Evolutionary conservation across 2,329 filamentous ascomycete genomes (phyloP).

Genomic region (Dendryphion nanum): DNA sequence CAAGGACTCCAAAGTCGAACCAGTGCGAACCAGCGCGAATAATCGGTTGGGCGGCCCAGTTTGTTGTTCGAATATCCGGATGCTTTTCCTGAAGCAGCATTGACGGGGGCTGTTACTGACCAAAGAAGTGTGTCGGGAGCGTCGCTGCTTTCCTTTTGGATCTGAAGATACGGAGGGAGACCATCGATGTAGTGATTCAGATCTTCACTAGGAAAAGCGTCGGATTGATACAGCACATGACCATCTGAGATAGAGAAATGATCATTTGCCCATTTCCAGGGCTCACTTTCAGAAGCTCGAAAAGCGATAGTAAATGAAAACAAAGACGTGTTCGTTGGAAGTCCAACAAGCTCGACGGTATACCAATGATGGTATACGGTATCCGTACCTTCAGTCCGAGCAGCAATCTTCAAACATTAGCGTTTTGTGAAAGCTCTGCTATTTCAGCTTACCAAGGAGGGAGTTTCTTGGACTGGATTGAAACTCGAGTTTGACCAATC

Average conservation of each 20-base stretch:
- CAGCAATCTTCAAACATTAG: constrained; percentile 22
- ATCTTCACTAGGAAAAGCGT: constrained; percentile 35
- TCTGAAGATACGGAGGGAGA: constrained; percentile 55
- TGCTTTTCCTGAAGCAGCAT: constrained; percentile 54
- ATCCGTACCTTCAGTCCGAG: constrained; percentile 10
- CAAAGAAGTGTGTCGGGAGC: constrained; percentile 69
- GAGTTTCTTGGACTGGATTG: constrained; percentile 35
- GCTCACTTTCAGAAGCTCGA: constrained; percentile 49
- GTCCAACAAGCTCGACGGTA: constrained; percentile 46
- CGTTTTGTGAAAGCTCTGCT: background rate
- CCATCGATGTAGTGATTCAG: constrained; percentile 58
- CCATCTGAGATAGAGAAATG: constrained; percentile 64
- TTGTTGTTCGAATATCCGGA: constrained; percentile 58
- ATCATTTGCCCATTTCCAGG: constrained; percentile 72
- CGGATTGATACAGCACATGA: constrained; percentile 53
- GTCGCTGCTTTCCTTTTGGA: constrained; percentile 60
- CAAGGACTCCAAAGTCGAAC: constrained; percentile 79
- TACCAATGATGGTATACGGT: constrained; percentile 52
- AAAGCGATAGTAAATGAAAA: constrained; percentile 72
- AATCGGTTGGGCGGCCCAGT: constrained; percentile 64
- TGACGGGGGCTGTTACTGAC: constrained; percentile 60
- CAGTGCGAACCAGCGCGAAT: constrained; percentile 76
- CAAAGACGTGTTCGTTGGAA: constrained; percentile 45
- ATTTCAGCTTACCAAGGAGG: constrained; percentile 18
- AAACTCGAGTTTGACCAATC: constrained; percentile 61